Base-by-base conservation (phyloP, 1,139 yeast genomes). In the Candida freyschussii region DNA sequence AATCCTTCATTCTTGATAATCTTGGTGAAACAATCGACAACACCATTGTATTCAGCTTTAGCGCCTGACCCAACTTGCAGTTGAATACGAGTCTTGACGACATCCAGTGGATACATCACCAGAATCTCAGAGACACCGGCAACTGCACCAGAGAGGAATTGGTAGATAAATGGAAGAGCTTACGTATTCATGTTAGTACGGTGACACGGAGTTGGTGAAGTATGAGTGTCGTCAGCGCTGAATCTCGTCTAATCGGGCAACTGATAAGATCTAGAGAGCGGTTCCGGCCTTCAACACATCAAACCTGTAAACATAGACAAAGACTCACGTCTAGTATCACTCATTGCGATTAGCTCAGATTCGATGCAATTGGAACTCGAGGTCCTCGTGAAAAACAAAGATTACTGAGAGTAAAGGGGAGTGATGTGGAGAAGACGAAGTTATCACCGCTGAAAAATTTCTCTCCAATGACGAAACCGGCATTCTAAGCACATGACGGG, bases 81-180 rank as follows among this genome's bases (percentile, higher is more conserved):
- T 63, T 91, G 99, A 63, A 91, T 91, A 63, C 98, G 78, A 26
- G 98, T 93, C 71, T 91, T 93, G 56, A 93, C 96, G 44, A 91
- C 96, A 60, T 93, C 98, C 55, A 91, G 69, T 30, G 99, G 99
- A 60, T 91, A 91, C 98, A 91, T 91, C 47, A 87, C 91, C 56
- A 91, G 71, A 60, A 93, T 86, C 69, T 91, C 99, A 17, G 96
- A 86, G 43, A 91, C 87, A 46, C 99, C 98, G 44, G 99, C 99
- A 54, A 89, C 73, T 50, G 98, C 98, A 39, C 98, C 99, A 15
- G 97, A 75, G 29, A 77, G 67, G 57, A 91, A 91, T 62, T 91
- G 97, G 70, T 87, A 89, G 30, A 78, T 59, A 57, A 91, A 91
- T 32, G 97, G 96, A 50, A 89, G 63, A 12, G 82, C 74, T 29